Conservation (phyloP, 1,284 basidiomycete genomes). For the Naganishia cerealis region DNA sequence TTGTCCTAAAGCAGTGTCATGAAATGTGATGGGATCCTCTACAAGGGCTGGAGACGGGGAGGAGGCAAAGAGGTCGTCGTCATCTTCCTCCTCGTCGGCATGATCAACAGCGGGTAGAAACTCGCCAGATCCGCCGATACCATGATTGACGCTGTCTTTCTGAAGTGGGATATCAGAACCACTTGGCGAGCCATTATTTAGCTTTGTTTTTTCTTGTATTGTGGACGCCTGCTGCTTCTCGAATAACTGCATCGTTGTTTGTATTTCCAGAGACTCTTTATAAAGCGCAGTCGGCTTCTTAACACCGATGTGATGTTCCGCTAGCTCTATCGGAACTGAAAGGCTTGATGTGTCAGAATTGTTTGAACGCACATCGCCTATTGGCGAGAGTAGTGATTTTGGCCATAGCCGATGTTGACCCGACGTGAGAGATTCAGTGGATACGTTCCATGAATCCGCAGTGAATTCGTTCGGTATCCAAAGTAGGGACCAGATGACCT, state of each 20-base stretch:
- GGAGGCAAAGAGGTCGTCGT: conserved; percentile 23
- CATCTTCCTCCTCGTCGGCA: not conserved
- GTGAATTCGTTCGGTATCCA: not conserved
- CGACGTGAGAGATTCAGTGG: not conserved
- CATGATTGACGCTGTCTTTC: not conserved
- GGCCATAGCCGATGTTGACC: conserved; percentile 20
- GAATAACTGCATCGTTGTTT: not conserved
- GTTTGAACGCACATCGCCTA: not conserved
- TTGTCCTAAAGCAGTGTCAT: conserved; percentile 8
- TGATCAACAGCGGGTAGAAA: not conserved
- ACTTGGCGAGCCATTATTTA: not conserved
- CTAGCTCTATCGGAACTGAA: not conserved
- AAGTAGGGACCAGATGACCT: conserved; percentile 7
- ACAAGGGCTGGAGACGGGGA: conserved; percentile 9
- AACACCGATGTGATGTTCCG: not conserved
- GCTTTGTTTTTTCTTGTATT: not conserved
- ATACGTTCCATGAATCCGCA: not conserved
- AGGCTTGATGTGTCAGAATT: not conserved
- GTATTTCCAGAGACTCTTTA: conserved; percentile 13
- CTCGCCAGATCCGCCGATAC: not conserved
- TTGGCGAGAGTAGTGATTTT: conserved; percentile 7
- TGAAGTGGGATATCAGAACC: not conserved
- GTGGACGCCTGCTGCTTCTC: not conserved
- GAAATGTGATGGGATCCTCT: not conserved
- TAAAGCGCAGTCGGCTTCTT: conserved; percentile 9